These are phyloP conservation scores for Cytospora piceicola DNA, from an alignment of 2,329 filamentous ascomycete species.

Conservation along the genomic window DNA sequence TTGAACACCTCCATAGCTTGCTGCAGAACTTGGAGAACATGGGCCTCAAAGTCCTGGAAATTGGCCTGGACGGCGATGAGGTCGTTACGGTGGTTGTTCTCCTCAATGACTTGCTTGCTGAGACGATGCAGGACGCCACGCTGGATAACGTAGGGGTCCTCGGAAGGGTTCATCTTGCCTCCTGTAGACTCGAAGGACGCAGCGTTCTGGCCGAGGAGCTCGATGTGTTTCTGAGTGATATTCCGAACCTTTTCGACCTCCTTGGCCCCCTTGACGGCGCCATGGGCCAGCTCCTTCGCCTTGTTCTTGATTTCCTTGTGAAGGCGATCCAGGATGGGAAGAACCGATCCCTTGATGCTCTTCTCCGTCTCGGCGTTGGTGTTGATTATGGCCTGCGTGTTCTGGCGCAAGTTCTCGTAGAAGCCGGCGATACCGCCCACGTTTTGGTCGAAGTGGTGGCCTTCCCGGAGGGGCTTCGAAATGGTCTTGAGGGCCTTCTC, in stretches of 20 bases:
- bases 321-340: constrained; percentile 86
- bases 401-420: constrained; percentile 92
- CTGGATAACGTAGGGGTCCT: constrained; percentile 88
- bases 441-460: constrained; percentile 89
- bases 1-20: constrained; percentile 82
- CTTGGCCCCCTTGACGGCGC: constrained; percentile 83
- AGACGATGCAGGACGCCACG: constrained; percentile 82
- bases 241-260: constrained; percentile 88
- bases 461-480: constrained; percentile 81
- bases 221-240: constrained; percentile 91
- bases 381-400: constrained; percentile 89
- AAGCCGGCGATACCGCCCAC: constrained; percentile 86
- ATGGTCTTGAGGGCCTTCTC: constrained; percentile 95
- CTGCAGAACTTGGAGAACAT: constrained; percentile 82
- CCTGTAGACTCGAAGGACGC: constrained; percentile 78
- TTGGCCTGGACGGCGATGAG: constrained; percentile 89
- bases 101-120: constrained; percentile 87
- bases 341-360: constrained; percentile 80
- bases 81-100: constrained; percentile 95
- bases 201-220: constrained; percentile 85
- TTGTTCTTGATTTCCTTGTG: constrained; percentile 98
- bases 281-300: constrained; percentile 81
- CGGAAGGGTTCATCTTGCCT: constrained; percentile 68
- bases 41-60: constrained; percentile 84
- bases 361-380: constrained; percentile 91